These are phyloP conservation scores for Blastomyces percursus DNA, from an alignment of 2,329 filamentous ascomycete species.

Conservation along the genomic window DNA sequence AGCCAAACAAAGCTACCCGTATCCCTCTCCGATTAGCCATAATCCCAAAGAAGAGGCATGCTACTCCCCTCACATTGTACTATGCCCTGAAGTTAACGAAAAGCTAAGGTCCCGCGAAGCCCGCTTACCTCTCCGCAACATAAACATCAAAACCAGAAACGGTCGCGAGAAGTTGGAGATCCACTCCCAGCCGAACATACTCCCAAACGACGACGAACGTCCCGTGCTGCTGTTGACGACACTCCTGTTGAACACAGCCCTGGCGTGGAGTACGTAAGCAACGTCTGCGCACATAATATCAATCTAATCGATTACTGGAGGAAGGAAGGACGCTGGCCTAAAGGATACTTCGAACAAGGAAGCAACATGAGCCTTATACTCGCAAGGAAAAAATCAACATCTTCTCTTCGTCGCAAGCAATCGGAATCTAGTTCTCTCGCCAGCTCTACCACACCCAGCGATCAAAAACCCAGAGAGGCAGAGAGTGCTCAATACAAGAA, in stretches of 20 bases:
- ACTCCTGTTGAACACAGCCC: background rate
- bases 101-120: background rate
- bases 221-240: background rate
- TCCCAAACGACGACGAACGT: background rate
- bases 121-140: background rate
- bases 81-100: background rate
- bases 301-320: background rate
- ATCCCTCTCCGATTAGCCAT: background rate
- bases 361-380: constrained; percentile 23
- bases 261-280: background rate
- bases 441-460: constrained; percentile 27
- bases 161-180: background rate
- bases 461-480: constrained; percentile 31
- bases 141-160: background rate
- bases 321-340: constrained; percentile 16
- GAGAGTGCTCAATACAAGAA: constrained; percentile 32
- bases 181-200: background rate
- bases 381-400: constrained; percentile 22
- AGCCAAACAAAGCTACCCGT: background rate
- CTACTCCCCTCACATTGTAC: background rate
- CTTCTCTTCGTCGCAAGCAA: constrained; percentile 22
- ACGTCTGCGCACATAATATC: background rate
- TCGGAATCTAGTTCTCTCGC: constrained; percentile 14
- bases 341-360: constrained; percentile 18
- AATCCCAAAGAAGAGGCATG: background rate